These are phyloP conservation scores for Globisporangium uncinulatum DNA, from an alignment of 352 stramenopile species.

Conservation along the genomic window DNA sequence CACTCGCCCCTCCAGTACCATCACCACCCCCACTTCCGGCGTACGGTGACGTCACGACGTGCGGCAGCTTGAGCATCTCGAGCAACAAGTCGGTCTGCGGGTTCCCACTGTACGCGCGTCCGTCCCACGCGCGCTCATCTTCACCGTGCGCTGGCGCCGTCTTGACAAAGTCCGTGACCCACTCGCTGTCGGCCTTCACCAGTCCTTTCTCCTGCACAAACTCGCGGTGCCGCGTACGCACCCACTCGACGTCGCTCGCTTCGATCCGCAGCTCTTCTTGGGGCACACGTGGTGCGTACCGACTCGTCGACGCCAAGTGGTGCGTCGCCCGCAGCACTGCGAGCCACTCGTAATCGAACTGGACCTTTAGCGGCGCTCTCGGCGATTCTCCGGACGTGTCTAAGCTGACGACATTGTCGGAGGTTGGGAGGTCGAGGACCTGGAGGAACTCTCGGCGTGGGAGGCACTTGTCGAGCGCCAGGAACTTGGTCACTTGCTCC, in stretches of 20 bases:
- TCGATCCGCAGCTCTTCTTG: conserved; percentile 74
- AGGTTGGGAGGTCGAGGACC: conserved; percentile 79
- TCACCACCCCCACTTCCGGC: background rate
- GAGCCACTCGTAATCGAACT: conserved; percentile 95
- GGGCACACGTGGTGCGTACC: conserved; percentile 59
- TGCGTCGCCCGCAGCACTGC: conserved; percentile 92
- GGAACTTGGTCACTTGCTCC: conserved; percentile 83
- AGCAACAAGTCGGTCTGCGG: conserved; percentile 95
- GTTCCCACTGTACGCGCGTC: conserved; percentile 65
- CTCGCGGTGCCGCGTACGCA: conserved; percentile 43
- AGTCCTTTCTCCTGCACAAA: conserved; percentile 52
- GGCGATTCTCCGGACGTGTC: background rate
- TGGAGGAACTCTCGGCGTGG: conserved; percentile 94
- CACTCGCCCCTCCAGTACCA: conserved; percentile 1
- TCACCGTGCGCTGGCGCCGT: conserved; percentile 62
- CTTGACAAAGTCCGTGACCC: conserved; percentile 76
- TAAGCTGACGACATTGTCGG: background rate
- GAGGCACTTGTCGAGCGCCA: conserved; percentile 99
- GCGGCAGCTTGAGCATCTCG: conserved; percentile 88
- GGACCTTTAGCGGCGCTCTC: conserved; percentile 44
- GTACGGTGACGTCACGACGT: conserved; percentile 93
- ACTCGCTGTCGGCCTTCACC: conserved; percentile 45
- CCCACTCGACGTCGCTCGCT: conserved; percentile 69
- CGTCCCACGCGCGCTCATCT: conserved; percentile 18
- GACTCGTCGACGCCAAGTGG: conserved; percentile 67